phyloP scores from a whole-genome alignment of 768 basidiomycete species.

The Boletus rubescentipes region DNA sequence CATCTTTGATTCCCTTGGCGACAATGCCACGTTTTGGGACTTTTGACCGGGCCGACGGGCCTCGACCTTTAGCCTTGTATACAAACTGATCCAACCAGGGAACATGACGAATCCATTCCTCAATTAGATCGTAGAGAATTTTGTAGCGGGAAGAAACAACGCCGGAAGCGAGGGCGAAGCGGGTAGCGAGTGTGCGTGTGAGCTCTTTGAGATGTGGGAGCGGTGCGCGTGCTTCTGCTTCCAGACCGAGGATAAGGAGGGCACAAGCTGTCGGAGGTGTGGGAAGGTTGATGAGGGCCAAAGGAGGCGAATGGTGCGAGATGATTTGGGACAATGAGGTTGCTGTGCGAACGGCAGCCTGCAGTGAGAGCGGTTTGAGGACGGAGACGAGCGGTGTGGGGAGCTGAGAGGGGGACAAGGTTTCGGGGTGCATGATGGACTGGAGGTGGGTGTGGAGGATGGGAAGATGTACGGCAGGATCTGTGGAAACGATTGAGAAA shows the following conservation, averaged over 20 bases:
- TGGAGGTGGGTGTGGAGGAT: constrained; percentile 54
- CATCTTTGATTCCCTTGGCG: constrained; percentile 67
- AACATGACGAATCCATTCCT: constrained; percentile 58
- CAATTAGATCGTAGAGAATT: constrained; percentile 57
- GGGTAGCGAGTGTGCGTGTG: constrained; percentile 52
- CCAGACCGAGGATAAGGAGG: constrained; percentile 65
- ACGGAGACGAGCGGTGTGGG: constrained; percentile 36
- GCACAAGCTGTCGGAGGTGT: constrained; percentile 62
- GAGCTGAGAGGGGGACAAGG: constrained; percentile 28
- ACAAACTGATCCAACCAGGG: constrained; percentile 71
- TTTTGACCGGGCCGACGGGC: constrained; percentile 51
- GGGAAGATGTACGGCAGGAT: constrained; percentile 60
- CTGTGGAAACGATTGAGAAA: constrained; percentile 51
- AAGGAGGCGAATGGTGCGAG: constrained; percentile 38
- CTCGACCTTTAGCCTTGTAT: constrained; percentile 31
- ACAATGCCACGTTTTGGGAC: constrained; percentile 62
- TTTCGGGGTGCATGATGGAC: constrained; percentile 35
- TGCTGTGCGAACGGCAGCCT: constrained; percentile 41
- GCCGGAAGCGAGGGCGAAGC: constrained; percentile 48
- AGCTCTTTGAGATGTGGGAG: constrained; percentile 57
- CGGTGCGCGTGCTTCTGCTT: constrained; percentile 57
- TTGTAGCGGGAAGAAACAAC: constrained; percentile 72
- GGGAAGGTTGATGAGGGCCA: constrained; percentile 41
- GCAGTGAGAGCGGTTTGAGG: constrained; percentile 40
- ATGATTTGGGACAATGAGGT: constrained; percentile 45